Conservation (phyloP, 768 basidiomycete genomes). For the Leucogyrophana mollusca region DNA sequence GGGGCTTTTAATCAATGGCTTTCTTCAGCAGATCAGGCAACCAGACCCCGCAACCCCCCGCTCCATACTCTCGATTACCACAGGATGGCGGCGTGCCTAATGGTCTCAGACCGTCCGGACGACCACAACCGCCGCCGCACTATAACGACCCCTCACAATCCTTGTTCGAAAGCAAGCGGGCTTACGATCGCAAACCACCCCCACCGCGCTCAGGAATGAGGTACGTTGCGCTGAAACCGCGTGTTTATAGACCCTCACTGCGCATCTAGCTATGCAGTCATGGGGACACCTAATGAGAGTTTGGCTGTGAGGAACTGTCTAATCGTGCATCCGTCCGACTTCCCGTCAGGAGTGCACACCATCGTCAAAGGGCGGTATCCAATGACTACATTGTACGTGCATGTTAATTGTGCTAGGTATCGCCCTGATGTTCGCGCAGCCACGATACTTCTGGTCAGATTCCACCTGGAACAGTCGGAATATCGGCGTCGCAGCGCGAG, state of each 20-base stretch:
- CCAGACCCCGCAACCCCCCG: conserved; percentile 28
- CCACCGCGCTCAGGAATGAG: conserved; percentile 30
- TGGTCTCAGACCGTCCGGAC: conserved; percentile 33
- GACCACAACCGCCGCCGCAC: conserved; percentile 35
- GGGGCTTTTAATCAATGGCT: conserved; percentile 15
- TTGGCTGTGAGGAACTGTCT: conserved; percentile 82
- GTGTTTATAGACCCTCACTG: neutral
- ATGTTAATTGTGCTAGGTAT: neutral
- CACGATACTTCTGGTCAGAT: conserved; percentile 79
- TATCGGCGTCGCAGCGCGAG: conserved; percentile 75
- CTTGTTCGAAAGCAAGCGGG: conserved; percentile 48
- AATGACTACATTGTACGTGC: conserved; percentile 67
- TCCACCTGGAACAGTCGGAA: conserved; percentile 68
- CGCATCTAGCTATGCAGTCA: conserved; percentile 50
- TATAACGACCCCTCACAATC: conserved; percentile 54
- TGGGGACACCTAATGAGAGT: conserved; percentile 57
- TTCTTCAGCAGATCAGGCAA: conserved; percentile 45
- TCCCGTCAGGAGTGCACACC: conserved; percentile 70
- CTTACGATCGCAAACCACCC: conserved; percentile 40
- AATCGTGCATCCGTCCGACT: conserved; percentile 78
- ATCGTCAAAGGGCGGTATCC: conserved; percentile 70
- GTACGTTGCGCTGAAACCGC: conserved; percentile 6
- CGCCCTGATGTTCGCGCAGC: conserved; percentile 33
- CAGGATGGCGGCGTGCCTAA: conserved; percentile 31
- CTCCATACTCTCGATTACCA: conserved; percentile 44